These are phyloP conservation scores for Gossypium mustelinum DNA, from an alignment of 345 rosid genomes.

Conservation along the genomic window DNA sequence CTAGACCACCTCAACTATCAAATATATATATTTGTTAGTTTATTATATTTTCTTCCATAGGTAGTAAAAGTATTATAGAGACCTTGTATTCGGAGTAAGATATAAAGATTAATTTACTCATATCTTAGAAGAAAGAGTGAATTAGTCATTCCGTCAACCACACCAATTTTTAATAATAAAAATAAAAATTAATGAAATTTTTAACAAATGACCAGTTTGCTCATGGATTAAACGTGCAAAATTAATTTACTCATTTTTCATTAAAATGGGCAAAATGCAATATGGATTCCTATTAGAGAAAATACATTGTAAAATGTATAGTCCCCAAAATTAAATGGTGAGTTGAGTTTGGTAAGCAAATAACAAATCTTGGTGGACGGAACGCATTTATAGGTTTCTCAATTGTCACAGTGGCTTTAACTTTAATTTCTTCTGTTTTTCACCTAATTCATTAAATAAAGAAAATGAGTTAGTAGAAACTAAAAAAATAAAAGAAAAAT, in stretches of 20 bases:
- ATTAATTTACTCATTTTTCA: too few relatives aligned
- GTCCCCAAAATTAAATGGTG: background rate
- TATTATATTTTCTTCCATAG: background rate
- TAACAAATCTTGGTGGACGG: background rate
- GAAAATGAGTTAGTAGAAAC: background rate
- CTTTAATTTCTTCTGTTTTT: background rate
- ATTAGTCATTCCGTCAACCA: too few relatives aligned
- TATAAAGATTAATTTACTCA: too few relatives aligned
- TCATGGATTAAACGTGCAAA: too few relatives aligned
- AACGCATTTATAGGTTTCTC: background rate
- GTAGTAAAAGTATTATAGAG: too few relatives aligned
- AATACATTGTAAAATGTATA: background rate
- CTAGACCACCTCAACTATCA: background rate
- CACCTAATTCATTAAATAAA: background rate
- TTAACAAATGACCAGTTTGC: too few relatives aligned
- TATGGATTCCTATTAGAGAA: background rate
- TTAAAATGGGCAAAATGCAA: background rate
- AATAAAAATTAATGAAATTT: too few relatives aligned
- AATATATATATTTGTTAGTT: background rate
- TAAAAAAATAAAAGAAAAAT: background rate
- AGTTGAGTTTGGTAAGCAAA: background rate
- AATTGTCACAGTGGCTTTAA: background rate
- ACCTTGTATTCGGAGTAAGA: too few relatives aligned
- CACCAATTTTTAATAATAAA: too few relatives aligned
- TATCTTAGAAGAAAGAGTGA: too few relatives aligned